Evolutionary conservation across 75 land plant genomes (phyloP).

Genomic region (Cupressus sempervirens): DNA sequence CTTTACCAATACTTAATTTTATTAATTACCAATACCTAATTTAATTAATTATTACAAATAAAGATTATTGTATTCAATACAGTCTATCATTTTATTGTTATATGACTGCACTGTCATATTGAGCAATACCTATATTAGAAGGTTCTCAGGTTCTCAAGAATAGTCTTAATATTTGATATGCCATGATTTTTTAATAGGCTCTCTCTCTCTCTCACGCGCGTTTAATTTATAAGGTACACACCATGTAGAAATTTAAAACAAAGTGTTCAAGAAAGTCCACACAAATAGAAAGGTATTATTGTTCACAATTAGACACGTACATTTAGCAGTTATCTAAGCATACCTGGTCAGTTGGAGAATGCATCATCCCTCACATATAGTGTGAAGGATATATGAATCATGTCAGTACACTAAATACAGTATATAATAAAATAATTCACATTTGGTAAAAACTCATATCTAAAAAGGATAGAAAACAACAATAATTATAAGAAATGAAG

Average conservation of each 20-base stretch:
- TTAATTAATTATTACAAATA: too few relatives aligned
- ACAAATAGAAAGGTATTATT: not conserved
- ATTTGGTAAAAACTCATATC: not conserved
- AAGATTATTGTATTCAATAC: too few relatives aligned
- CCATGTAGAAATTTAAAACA: not conserved
- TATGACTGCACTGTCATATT: too few relatives aligned
- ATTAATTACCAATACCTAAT: too few relatives aligned
- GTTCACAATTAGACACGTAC: not conserved
- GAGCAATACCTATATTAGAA: too few relatives aligned
- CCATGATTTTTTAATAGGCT: too few relatives aligned
- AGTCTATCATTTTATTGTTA: too few relatives aligned
- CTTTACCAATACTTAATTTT: too few relatives aligned
- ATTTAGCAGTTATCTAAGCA: not conserved
- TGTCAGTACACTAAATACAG: not conserved
- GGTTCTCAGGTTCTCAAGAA: too few relatives aligned
- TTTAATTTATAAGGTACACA: too few relatives aligned
- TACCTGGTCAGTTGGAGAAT: not conserved
- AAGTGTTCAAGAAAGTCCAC: not conserved
- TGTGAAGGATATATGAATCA: not conserved
- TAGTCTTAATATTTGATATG: too few relatives aligned
- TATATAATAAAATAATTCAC: not conserved
- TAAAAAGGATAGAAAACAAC: not conserved
- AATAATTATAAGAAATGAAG: not conserved
- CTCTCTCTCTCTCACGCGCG: too few relatives aligned
- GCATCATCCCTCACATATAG: not conserved